A percentile compares a stretch with the other conserved stretches of the same genome.
phyloP scores from a whole-genome alignment of 2,329 filamentous ascomycete species.

The Cercospora sp. region DNA sequence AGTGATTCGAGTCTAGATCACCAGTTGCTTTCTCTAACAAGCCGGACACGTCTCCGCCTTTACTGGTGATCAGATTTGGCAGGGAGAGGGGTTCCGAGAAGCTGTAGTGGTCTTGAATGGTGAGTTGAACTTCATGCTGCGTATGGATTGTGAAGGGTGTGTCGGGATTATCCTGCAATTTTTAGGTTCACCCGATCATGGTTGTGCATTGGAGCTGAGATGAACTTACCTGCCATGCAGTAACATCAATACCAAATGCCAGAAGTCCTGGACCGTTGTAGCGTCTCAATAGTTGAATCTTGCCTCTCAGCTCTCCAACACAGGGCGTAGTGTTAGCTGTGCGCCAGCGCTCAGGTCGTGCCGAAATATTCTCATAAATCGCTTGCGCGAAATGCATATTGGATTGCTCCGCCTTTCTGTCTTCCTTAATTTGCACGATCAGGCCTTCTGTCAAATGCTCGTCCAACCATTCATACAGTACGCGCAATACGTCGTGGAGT shows the following conservation, averaged over 20 bases:
- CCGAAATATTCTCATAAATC: conserved; percentile 34
- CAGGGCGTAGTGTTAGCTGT: conserved; percentile 38
- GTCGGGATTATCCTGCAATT: conserved; percentile 35
- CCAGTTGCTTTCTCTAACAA: conserved; percentile 42
- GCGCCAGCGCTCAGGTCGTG: conserved; percentile 36
- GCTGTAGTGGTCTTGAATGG: conserved; percentile 52
- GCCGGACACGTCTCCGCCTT: conserved; percentile 42
- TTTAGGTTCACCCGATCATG: not conserved
- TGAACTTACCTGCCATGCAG: conserved; percentile 30
- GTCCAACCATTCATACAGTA: conserved; percentile 36
- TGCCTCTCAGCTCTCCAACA: conserved; percentile 38
- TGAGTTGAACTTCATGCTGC: conserved; percentile 40
- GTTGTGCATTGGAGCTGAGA: not conserved
- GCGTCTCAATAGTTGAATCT: conserved; percentile 41
- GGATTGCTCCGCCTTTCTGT: conserved; percentile 36
- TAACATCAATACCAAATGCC: conserved; percentile 39
- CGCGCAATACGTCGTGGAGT: conserved; percentile 32
- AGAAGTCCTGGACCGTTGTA: conserved; percentile 29
- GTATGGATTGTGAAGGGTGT: conserved; percentile 43
- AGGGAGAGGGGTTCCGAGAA: conserved; percentile 44
- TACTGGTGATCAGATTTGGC: conserved; percentile 43
- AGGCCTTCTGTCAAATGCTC: conserved; percentile 37
- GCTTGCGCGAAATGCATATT: conserved; percentile 43
- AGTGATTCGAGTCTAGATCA: conserved; percentile 33
- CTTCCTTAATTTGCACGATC: conserved; percentile 41